These are phyloP conservation scores for Trametes cinnabarina DNA, from an alignment of 768 basidiomycete genomes.

Conservation along the genomic window DNA sequence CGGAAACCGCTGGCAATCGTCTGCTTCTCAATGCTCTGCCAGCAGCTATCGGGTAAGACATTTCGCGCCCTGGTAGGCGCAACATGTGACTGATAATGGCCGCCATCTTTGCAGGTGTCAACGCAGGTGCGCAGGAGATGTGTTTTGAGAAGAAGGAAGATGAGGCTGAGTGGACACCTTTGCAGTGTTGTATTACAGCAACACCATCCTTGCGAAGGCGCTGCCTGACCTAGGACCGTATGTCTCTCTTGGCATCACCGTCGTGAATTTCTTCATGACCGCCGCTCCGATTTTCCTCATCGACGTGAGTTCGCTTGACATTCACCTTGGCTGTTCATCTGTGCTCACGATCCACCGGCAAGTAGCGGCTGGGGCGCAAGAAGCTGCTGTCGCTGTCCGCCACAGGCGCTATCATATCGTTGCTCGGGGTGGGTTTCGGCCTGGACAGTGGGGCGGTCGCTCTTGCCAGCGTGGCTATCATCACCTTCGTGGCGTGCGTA, in stretches of 20 bases:
- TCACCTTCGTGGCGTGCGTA: conserved; percentile 77
- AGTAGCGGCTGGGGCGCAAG: conserved; percentile 70
- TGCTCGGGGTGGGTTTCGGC: conserved; percentile 66
- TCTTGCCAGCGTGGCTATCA: conserved; percentile 70
- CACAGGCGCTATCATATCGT: conserved; percentile 61
- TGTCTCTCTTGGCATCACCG: conserved; percentile 78
- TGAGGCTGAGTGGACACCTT: not conserved
- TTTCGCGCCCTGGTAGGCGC: not conserved
- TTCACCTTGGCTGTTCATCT: not conserved
- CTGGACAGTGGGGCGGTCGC: conserved; percentile 58
- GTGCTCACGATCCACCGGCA: not conserved
- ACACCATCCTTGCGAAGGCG: conserved; percentile 77
- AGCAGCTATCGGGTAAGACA: conserved; percentile 69
- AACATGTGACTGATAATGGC: not conserved
- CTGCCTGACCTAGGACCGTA: conserved; percentile 79
- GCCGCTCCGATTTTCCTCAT: conserved; percentile 87
- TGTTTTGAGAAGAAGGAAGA: not conserved
- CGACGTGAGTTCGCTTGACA: conserved; percentile 50
- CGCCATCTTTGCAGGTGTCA: conserved; percentile 59
- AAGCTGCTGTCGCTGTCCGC: conserved; percentile 67
- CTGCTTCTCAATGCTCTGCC: conserved; percentile 69
- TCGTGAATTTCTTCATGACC: conserved; percentile 80
- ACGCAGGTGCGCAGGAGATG: conserved; percentile 50
- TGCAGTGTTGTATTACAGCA: conserved; percentile 87
- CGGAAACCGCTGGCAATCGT: conserved; percentile 63